phyloP scores from a whole-genome alignment of 805 yeast species.

The Grigorovia humatica region DNA sequence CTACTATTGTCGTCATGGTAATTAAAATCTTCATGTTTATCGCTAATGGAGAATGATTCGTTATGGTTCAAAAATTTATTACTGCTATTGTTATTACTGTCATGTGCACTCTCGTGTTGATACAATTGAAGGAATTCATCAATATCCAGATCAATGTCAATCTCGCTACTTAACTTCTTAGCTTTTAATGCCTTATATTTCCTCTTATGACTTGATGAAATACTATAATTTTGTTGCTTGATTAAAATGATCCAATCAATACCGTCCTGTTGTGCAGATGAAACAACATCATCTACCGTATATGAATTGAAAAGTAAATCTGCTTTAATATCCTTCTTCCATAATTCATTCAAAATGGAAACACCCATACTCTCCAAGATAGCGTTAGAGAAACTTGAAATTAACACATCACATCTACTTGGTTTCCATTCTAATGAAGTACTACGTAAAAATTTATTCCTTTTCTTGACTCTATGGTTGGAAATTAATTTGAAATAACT shows the following conservation, averaged over 20 bases:
- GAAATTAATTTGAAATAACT: slow-evolving; percentile 34
- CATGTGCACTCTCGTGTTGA: slow-evolving; percentile 21
- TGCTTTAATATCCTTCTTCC: slow-evolving; percentile 73
- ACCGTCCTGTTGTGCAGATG: slow-evolving; percentile 57
- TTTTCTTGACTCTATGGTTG: slow-evolving; percentile 25
- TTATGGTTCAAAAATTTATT: background rate
- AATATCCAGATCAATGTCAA: slow-evolving; percentile 64
- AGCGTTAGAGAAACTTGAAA: slow-evolving; percentile 55
- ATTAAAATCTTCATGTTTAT: slow-evolving; percentile 17
- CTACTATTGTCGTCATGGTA: slow-evolving; percentile 24
- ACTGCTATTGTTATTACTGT: slow-evolving; percentile 6
- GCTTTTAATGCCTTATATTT: slow-evolving; percentile 70
- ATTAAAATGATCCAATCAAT: slow-evolving; percentile 69
- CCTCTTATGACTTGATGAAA: slow-evolving; percentile 29
- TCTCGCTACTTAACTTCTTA: slow-evolving; percentile 46
- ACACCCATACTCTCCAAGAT: slow-evolving; percentile 51
- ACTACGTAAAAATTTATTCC: slow-evolving; percentile 29
- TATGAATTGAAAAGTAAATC: slow-evolving; percentile 46
- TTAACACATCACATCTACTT: slow-evolving; percentile 70
- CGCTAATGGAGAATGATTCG: slow-evolving; percentile 8
- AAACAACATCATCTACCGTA: slow-evolving; percentile 53
- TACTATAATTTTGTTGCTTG: slow-evolving; percentile 45
- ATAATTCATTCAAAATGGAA: slow-evolving; percentile 50
- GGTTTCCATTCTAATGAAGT: slow-evolving; percentile 39
- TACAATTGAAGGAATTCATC: slow-evolving; percentile 51